Evolutionary conservation across 2,329 filamentous ascomycete genomes (phyloP).

Genomic region (Alternaria sp.): DNA sequence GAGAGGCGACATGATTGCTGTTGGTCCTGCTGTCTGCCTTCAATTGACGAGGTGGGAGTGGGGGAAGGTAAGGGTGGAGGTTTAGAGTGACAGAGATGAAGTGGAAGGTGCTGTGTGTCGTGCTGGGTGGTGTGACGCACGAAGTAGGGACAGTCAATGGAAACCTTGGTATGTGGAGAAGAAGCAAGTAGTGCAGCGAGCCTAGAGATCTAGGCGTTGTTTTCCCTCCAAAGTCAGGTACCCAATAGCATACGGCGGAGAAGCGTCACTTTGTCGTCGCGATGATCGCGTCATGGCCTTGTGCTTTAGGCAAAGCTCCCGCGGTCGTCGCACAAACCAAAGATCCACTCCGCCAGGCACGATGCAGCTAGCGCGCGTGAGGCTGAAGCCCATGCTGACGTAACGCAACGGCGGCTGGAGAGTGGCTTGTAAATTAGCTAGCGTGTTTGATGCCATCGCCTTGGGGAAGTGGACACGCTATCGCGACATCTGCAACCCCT

Average conservation of each 20-base stretch:
- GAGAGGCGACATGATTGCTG: constrained; percentile 34
- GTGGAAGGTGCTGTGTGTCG: neutral
- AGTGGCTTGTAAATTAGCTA: constrained; percentile 22
- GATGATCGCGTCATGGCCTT: constrained; percentile 41
- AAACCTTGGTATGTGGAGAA: constrained; percentile 5
- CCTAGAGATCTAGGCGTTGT: constrained; percentile 6
- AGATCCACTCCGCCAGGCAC: neutral
- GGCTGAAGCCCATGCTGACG: constrained; percentile 29
- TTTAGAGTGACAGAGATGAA: neutral
- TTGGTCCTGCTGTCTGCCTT: constrained; percentile 1
- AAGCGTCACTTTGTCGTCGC: constrained; percentile 21
- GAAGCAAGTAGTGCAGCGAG: constrained; percentile 3
- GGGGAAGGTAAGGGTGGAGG: neutral
- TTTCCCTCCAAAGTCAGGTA: neutral
- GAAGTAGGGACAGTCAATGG: neutral
- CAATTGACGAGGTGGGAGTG: neutral
- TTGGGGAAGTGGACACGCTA: constrained; percentile 42
- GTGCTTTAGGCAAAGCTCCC: constrained; percentile 27
- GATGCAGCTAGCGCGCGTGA: constrained; percentile 14
- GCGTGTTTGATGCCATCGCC: constrained; percentile 19
- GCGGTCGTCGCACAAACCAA: constrained; percentile 2
- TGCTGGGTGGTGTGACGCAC: neutral
- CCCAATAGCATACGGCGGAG: constrained; percentile 13
- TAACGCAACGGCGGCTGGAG: constrained; percentile 8
- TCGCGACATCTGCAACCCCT: constrained; percentile 20